A percentile compares a stretch with the other conserved stretches of the same genome.
Conservation (phyloP, 768 basidiomycete species). For the Rhizopogon vesiculosus region DNA sequence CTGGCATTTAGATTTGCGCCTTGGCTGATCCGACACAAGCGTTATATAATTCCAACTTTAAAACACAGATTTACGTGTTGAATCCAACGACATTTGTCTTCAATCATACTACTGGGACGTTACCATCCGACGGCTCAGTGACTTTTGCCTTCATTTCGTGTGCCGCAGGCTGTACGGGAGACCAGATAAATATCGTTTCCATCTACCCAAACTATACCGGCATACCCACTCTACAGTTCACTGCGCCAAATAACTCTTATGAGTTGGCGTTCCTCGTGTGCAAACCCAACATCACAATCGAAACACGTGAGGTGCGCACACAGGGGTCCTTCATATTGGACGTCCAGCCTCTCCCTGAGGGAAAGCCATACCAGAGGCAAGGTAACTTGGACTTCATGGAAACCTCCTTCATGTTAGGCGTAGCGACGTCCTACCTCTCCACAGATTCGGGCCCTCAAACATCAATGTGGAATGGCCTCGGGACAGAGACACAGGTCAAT, state of each 20-base stretch:
- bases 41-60: background rate
- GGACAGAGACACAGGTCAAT: conserved; percentile 3
- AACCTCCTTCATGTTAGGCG: background rate
- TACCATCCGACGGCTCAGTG: conserved; percentile 15
- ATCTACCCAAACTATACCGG: background rate
- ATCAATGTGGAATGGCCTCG: background rate
- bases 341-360: conserved; percentile 3
- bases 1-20: background rate
- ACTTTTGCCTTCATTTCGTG: conserved; percentile 11
- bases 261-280: conserved; percentile 18
- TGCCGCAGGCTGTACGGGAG: background rate
- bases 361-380: conserved; percentile 1
- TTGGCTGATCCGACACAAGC: background rate
- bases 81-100: conserved; percentile 5
- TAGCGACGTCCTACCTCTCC: background rate
- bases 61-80: conserved; percentile 1
- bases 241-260: conserved; percentile 7
- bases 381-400: conserved; percentile 3
- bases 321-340: conserved; percentile 13
- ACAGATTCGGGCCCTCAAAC: background rate
- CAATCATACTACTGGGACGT: conserved; percentile 17
- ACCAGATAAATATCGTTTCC: background rate
- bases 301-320: conserved; percentile 17
- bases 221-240: background rate
- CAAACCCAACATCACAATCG: conserved; percentile 17